phyloP scores from a whole-genome alignment of 2,329 filamentous ascomycete genomes.

The Aspergillus aculeatus region DNA sequence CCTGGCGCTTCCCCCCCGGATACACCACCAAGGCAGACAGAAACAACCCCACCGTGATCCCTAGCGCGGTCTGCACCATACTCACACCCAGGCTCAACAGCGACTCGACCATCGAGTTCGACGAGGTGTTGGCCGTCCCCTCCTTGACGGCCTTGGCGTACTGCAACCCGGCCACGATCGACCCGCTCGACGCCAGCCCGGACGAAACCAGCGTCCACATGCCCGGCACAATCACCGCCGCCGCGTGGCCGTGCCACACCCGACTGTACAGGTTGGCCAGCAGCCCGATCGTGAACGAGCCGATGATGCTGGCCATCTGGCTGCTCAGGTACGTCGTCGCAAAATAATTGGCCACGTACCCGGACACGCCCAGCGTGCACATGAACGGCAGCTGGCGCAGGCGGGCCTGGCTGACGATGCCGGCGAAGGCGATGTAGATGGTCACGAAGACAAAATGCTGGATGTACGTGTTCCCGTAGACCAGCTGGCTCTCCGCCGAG shows the following conservation, averaged over 20 bases:
- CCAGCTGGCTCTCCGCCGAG: slow-evolving; percentile 34
- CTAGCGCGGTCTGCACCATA: slow-evolving; percentile 48
- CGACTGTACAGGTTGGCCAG: slow-evolving; percentile 76
- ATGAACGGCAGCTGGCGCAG: slow-evolving; percentile 74
- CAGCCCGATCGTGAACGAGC: slow-evolving; percentile 71
- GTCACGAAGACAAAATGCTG: slow-evolving; percentile 70
- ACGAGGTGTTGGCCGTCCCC: slow-evolving; percentile 8
- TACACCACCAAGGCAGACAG: slow-evolving; percentile 47
- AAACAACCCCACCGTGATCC: slow-evolving; percentile 48
- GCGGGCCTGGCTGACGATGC: slow-evolving; percentile 76
- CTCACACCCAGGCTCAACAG: slow-evolving; percentile 40
- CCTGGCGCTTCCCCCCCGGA: slow-evolving; percentile 45
- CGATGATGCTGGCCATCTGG: slow-evolving; percentile 73
- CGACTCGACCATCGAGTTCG: slow-evolving; percentile 16
- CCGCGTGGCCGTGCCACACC: slow-evolving; percentile 70
- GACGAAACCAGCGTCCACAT: slow-evolving; percentile 70
- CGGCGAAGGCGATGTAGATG: slow-evolving; percentile 68
- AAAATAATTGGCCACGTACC: slow-evolving; percentile 74
- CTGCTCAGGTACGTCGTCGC: slow-evolving; percentile 66
- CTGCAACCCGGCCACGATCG: slow-evolving; percentile 54
- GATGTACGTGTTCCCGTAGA: slow-evolving; percentile 33
- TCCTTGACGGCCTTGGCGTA: slow-evolving; percentile 53
- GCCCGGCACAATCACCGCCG: slow-evolving; percentile 77
- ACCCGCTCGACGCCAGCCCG: slow-evolving; percentile 56
- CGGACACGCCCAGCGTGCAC: slow-evolving; percentile 68